Evolutionary conservation across 2,329 filamentous ascomycete species (phyloP).

Genomic region (Thermochaetoides dissita): DNA sequence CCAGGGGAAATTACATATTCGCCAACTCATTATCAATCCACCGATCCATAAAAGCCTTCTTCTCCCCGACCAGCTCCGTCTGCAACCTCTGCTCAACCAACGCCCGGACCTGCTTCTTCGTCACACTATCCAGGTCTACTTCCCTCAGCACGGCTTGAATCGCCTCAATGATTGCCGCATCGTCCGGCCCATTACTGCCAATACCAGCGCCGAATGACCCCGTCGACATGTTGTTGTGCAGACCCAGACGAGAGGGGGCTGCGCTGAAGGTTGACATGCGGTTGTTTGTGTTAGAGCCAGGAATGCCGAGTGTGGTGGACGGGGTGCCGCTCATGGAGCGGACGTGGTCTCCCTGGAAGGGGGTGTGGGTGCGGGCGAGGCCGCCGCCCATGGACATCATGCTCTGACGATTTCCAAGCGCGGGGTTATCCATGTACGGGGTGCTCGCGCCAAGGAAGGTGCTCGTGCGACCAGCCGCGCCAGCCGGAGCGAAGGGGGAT

Average conservation of each 20-base stretch:
- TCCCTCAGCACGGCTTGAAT: slow-evolving; percentile 72
- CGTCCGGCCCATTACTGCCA: slow-evolving; percentile 46
- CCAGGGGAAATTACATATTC: slow-evolving; percentile 53
- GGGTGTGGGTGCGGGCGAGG: slow-evolving; percentile 39
- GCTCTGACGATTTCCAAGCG: slow-evolving; percentile 51
- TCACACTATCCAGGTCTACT: slow-evolving; percentile 90
- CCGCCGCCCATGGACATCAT: slow-evolving; percentile 49
- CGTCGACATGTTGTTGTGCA: slow-evolving; percentile 25
- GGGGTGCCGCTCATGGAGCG: slow-evolving; percentile 35
- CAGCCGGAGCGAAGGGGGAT: slow-evolving; percentile 59
- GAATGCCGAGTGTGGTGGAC: slow-evolving; percentile 20
- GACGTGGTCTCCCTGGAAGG: slow-evolving; percentile 40
- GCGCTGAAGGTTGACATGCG: slow-evolving; percentile 32
- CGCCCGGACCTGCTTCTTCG: slow-evolving; percentile 90
- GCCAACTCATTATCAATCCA: slow-evolving; percentile 90
- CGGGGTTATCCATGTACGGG: slow-evolving; percentile 34
- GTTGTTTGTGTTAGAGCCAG: slow-evolving; percentile 20
- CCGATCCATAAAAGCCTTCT: slow-evolving; percentile 75
- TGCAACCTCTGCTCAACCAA: slow-evolving; percentile 88
- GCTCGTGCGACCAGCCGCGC: slow-evolving; percentile 28
- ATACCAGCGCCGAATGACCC: slow-evolving; percentile 48
- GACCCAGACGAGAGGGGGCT: slow-evolving; percentile 29
- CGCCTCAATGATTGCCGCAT: slow-evolving; percentile 66
- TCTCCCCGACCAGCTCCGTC: slow-evolving; percentile 74
- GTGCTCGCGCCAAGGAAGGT: slow-evolving; percentile 26